phyloP scores from a whole-genome alignment of 2,329 filamentous ascomycete species.

The Pyrenochaeta sp. region DNA sequence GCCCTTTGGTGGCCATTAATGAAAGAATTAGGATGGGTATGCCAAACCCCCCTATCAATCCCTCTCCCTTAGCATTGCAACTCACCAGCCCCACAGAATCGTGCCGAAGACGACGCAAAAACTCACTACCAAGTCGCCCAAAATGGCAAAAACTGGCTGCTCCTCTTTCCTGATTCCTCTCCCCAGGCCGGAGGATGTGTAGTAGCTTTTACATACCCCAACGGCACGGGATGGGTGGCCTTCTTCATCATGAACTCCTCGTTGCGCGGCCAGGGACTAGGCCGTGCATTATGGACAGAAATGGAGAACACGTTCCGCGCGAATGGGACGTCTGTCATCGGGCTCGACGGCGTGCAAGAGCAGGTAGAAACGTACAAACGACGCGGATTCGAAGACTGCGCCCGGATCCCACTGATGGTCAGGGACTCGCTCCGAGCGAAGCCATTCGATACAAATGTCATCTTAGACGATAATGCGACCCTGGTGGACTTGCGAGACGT shows the following conservation, averaged over 20 bases:
- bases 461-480: too few relatives aligned
- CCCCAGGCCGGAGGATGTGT: conserved; percentile 41
- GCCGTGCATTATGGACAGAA: conserved; percentile 38
- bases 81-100: conserved; percentile 33
- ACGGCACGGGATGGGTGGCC: conserved; percentile 49
- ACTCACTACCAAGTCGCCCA: conserved; percentile 40
- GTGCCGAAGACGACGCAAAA: conserved; percentile 37
- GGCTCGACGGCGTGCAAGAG: conserved; percentile 48
- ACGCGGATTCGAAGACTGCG: conserved; percentile 41
- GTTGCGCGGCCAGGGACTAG: conserved; percentile 42
- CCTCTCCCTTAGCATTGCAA: conserved; percentile 1
- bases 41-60: neutral
- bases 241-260: conserved; percentile 45
- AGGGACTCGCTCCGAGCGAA: conserved; percentile 23
- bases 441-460: conserved; percentile 5
- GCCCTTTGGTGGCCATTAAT: conserved; percentile 47
- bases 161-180: conserved; percentile 33
- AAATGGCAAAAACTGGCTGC: conserved; percentile 37
- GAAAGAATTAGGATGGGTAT: conserved; percentile 43
- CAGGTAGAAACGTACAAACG: conserved; percentile 47
- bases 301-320: conserved; percentile 30
- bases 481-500: conserved; percentile 34
- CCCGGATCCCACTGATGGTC: conserved; percentile 36
- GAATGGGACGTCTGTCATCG: conserved; percentile 30
- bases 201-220: conserved; percentile 41